Conservation (phyloP, 1,139 yeast species). For the Geotrichum carabidarum region DNA sequence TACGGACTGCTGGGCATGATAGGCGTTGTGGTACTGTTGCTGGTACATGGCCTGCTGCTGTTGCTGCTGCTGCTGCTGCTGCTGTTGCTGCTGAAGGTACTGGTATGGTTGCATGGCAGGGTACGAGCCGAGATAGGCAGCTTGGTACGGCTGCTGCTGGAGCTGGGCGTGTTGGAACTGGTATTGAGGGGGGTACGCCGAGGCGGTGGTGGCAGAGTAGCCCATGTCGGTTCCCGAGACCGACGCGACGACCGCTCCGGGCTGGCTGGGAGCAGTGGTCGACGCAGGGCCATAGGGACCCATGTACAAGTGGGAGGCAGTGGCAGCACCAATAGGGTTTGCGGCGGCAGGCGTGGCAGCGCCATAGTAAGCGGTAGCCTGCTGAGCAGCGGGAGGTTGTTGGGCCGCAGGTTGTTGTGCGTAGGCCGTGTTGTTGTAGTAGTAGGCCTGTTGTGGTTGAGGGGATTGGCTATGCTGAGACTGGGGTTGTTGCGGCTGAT, state of each 20-base stretch:
- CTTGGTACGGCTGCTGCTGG: slow-evolving; percentile 10
- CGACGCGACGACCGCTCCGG: neutral
- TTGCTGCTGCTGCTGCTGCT: slow-evolving; percentile 19
- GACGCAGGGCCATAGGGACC: slow-evolving; percentile 16
- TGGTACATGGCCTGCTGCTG: slow-evolving; percentile 18
- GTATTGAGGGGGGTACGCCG: slow-evolving; percentile 13
- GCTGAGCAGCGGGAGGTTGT: slow-evolving; percentile 11
- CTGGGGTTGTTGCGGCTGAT: slow-evolving; percentile 18
- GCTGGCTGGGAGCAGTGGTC: slow-evolving; percentile 5
- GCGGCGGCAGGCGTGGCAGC: slow-evolving; percentile 15
- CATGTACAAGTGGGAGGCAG: neutral
- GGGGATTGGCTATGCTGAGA: slow-evolving; percentile 18
- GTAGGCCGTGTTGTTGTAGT: slow-evolving; percentile 12
- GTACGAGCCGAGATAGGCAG: slow-evolving; percentile 11
- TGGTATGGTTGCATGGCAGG: slow-evolving; percentile 16
- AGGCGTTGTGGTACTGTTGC: slow-evolving; percentile 22
- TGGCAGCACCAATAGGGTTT: slow-evolving; percentile 2
- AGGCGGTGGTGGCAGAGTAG: slow-evolving; percentile 9
- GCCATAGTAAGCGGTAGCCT: slow-evolving; percentile 13
- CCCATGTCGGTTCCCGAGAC: slow-evolving; percentile 6
- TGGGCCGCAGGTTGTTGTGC: slow-evolving; percentile 12
- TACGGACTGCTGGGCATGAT: slow-evolving; percentile 18
- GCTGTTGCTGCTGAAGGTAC: slow-evolving; percentile 19
- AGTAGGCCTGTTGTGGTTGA: slow-evolving; percentile 11
- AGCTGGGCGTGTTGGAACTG: slow-evolving; percentile 13